Percentiles rank a stretch among this genome's conserved stretches.
These are phyloP conservation scores for Oryza coarctata DNA, from an alignment of 176 grass and related monocot genomes.

Conservation along the genomic window DNA sequence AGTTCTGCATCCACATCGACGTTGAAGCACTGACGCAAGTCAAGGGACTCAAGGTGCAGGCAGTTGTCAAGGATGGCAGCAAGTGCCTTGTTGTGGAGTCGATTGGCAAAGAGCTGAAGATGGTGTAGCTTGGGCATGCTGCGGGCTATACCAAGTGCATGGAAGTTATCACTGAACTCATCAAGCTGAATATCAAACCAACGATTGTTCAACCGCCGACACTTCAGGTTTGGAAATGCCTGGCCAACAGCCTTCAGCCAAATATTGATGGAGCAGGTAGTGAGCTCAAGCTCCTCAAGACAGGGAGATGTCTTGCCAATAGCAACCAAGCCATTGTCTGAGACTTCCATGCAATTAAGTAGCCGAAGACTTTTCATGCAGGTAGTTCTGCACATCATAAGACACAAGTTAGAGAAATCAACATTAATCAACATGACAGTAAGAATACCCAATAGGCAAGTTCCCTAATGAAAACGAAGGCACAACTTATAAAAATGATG, in stretches of 20 bases:
- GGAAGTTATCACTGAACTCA: neutral
- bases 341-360: conserved; percentile 20
- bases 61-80: conserved; percentile 23
- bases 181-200: conserved; percentile 8
- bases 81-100: conserved; percentile 2
- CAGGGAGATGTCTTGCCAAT: neutral
- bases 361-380: conserved; percentile 35
- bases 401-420: conserved; percentile 1
- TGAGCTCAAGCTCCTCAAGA: conserved; percentile 32
- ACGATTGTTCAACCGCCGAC: neutral
- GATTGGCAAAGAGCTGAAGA: conserved; percentile 32
- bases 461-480: neutral
- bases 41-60: conserved; percentile 8
- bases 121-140: conserved; percentile 18
- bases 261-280: conserved; percentile 8
- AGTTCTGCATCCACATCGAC: neutral
- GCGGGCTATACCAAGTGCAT: neutral
- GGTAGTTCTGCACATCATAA: conserved; percentile 23
- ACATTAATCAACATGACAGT: neutral
- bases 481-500: neutral
- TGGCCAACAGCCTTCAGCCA: conserved; percentile 19
- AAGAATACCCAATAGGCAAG: neutral
- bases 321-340: conserved; percentile 28
- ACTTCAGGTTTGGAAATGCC: conserved; percentile 27
- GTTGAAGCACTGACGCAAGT: conserved; percentile 2